Evolutionary conservation across 2,329 filamentous ascomycete species (phyloP).

Genomic region (Boeremia lycopersici): DNA sequence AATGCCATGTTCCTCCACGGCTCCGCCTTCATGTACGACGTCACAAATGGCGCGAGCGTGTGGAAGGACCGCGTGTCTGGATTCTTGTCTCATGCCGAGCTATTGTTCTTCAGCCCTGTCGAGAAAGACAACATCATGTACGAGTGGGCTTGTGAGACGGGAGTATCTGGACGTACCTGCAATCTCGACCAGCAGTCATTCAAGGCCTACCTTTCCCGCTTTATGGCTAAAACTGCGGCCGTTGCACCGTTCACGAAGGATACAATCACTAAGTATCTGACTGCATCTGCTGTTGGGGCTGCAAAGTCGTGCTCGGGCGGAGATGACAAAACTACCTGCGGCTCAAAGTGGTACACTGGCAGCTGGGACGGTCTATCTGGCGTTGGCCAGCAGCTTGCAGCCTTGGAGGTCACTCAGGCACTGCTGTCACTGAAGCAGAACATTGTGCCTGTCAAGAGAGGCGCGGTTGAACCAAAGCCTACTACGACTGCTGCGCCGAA

Average conservation of each 20-base stretch:
- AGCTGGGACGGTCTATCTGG: constrained; percentile 51
- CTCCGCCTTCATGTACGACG: constrained; percentile 63
- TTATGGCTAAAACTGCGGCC: constrained; percentile 56
- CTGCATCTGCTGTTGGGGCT: constrained; percentile 50
- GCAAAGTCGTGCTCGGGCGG: constrained; percentile 53
- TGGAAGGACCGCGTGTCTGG: constrained; percentile 68
- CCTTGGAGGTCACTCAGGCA: constrained; percentile 53
- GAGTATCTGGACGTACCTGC: constrained; percentile 56
- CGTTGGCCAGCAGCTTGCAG: constrained; percentile 53
- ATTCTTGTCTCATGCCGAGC: constrained; percentile 57
- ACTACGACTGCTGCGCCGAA: constrained; percentile 20
- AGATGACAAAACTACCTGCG: constrained; percentile 49
- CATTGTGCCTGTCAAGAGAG: constrained; percentile 36
- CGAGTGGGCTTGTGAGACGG: constrained; percentile 70
- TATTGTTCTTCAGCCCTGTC: constrained; percentile 60
- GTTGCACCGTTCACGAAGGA: constrained; percentile 51
- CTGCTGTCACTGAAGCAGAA: constrained; percentile 46
- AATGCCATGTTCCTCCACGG: constrained; percentile 61
- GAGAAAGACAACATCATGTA: constrained; percentile 63
- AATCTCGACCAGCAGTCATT: constrained; percentile 75
- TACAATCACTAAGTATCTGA: constrained; percentile 47
- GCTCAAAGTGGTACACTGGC: constrained; percentile 53
- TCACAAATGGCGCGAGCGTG: constrained; percentile 47
- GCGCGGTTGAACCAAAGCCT: constrained; percentile 26
- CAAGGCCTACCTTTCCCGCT: constrained; percentile 76